Evolutionary conservation across 306 rosid genomes (phyloP).

Genomic region (Quercus ilex): DNA sequence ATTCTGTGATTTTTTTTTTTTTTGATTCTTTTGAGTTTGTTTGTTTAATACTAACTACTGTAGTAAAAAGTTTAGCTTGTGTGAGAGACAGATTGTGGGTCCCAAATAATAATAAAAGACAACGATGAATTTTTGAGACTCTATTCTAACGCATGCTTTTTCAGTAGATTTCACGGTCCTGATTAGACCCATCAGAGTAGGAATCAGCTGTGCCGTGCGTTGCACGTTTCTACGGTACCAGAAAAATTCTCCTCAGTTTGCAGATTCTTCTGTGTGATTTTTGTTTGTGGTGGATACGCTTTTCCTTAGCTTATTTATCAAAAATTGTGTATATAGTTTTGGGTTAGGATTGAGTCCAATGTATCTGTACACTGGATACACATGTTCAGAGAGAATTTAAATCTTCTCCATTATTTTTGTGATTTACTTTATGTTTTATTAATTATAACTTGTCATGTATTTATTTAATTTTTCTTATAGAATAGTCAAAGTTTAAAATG

Average conservation of each 20-base stretch:
- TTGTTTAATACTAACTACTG: too few relatives aligned
- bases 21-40: background rate
- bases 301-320: background rate
- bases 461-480: too few relatives aligned
- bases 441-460: too few relatives aligned
- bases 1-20: background rate
- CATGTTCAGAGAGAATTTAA: accelerated
- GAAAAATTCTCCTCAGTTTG: background rate
- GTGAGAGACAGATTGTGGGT: constrained; percentile 6
- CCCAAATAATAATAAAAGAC: constrained; percentile 1
- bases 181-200: background rate
- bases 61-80: too few relatives aligned
- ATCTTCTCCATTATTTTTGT: accelerated
- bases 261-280: background rate
- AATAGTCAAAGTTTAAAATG: too few relatives aligned
- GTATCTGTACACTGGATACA: too few relatives aligned
- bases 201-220: constrained; percentile 9
- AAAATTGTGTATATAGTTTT: too few relatives aligned
- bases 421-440: accelerated
- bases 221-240: constrained; percentile 1
- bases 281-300: background rate
- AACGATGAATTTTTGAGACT: constrained; percentile 4
- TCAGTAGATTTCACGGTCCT: background rate
- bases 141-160: background rate
- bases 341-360: too few relatives aligned